Conservation (phyloP, 345 rosid genomes). For the Carallia brachiata region DNA sequence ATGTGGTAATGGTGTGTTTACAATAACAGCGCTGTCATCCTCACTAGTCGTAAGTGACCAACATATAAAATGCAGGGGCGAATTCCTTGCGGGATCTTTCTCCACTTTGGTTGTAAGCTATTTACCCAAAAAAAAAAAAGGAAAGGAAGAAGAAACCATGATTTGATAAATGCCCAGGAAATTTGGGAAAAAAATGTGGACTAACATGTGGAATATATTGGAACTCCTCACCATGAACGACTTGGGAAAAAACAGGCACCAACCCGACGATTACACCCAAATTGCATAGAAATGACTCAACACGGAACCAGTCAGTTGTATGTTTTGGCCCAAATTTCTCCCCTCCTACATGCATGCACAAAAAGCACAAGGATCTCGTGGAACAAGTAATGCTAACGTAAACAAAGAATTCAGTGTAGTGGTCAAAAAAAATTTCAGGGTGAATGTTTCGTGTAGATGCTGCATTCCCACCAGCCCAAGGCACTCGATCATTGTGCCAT, state of each 20-base stretch:
- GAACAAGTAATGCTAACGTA: background rate
- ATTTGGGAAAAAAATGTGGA: background rate
- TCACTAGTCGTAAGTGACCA: slow-evolving; percentile 42
- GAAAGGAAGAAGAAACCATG: slow-evolving; percentile 11
- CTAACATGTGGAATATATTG: background rate
- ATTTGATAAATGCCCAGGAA: slow-evolving; percentile 6
- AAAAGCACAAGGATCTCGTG: no score
- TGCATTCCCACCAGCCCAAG: background rate
- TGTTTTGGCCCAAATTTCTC: no score
- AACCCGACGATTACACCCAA: background rate
- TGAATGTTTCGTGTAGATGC: background rate
- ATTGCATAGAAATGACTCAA: background rate
- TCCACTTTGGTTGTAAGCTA: slow-evolving; percentile 77
- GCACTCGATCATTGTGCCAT: background rate
- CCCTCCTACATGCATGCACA: no score
- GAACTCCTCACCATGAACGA: background rate
- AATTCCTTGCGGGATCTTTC: slow-evolving; percentile 60
- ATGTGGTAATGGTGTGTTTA: slow-evolving; percentile 44
- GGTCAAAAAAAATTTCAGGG: background rate
- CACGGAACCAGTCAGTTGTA: background rate
- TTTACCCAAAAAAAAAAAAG: background rate
- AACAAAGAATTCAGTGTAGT: background rate
- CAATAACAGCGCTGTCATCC: slow-evolving; percentile 45
- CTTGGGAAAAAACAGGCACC: background rate
- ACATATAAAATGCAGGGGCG: slow-evolving; percentile 65